Conservation (phyloP, 208 protist species). For the Wallacemonas sp. region DNA sequence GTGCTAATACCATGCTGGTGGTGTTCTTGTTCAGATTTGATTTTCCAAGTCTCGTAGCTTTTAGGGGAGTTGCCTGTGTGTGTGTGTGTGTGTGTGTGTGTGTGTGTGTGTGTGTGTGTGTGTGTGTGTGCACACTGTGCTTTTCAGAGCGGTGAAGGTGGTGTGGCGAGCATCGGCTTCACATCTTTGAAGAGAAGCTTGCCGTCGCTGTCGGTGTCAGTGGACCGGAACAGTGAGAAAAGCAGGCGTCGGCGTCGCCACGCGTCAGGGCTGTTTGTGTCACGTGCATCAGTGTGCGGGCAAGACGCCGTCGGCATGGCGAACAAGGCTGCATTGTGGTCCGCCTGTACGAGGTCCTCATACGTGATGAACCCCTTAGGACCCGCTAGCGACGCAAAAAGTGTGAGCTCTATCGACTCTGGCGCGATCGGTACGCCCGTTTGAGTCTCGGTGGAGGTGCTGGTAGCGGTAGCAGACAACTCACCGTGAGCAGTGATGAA, state of each 20-base stretch:
- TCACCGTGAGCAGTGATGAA: too few relatives aligned
- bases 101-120: too few relatives aligned
- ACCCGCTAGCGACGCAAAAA: constrained; percentile 58
- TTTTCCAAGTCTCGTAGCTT: too few relatives aligned
- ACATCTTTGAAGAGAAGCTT: constrained; percentile 54
- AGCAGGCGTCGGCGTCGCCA: constrained; percentile 20
- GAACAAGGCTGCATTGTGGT: constrained; percentile 19
- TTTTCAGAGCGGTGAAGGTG: too few relatives aligned
- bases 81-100: too few relatives aligned
- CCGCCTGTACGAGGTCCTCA: constrained; percentile 33
- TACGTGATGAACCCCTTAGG: constrained; percentile 55
- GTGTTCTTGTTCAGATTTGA: too few relatives aligned
- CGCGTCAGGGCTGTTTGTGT: background rate
- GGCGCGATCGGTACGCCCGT: background rate
- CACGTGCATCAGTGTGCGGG: background rate
- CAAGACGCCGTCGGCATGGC: background rate
- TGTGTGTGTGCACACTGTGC: too few relatives aligned
- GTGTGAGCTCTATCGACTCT: constrained; percentile 19
- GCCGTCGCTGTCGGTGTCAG: constrained; percentile 60
- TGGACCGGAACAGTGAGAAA: constrained; percentile 39
- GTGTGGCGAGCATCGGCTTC: constrained; percentile 16
- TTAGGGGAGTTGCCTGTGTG: too few relatives aligned
- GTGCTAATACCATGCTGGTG: too few relatives aligned
- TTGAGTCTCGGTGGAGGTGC: too few relatives aligned
- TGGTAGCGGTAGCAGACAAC: too few relatives aligned